phyloP scores from a whole-genome alignment of 441 rosid genomes.

The Syzygium malaccense region DNA sequence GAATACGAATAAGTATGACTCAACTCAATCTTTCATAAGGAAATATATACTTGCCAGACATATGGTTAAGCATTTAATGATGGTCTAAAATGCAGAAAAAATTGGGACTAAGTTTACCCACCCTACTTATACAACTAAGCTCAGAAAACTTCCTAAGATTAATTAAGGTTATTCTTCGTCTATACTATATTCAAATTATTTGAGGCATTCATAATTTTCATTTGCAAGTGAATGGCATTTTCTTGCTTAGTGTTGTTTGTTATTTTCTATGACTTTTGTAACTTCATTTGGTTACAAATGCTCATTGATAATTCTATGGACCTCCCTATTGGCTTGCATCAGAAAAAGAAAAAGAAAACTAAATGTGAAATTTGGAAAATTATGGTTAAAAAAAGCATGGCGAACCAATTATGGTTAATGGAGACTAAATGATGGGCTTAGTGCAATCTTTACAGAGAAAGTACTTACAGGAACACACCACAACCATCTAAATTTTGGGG shows the following conservation, averaged over 20 bases:
- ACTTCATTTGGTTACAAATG: not conserved
- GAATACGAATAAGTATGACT: not conserved
- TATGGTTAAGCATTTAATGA: not conserved
- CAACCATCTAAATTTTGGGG: not conserved
- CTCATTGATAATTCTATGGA: not conserved
- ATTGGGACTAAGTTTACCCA: not conserved
- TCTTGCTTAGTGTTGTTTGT: not conserved
- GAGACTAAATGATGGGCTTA: not conserved
- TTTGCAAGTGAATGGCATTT: not conserved
- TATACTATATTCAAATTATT: not conserved
- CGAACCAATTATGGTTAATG: not conserved
- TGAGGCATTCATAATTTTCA: not conserved
- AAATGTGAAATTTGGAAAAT: not conserved
- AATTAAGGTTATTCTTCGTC: not conserved
- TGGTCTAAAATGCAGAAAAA: not conserved
- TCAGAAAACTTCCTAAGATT: not conserved
- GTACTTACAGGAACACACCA: not conserved
- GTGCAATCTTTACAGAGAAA: not conserved
- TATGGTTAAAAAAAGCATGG: not conserved
- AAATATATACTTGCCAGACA: not conserved
- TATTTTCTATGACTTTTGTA: not conserved
- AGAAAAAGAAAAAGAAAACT: not conserved
- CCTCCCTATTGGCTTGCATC: fast-evolving
- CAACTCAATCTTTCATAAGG: not conserved
- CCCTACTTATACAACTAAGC: not conserved